Percentiles rank a stretch among this genome's conserved stretches.
phyloP scores from a whole-genome alignment of 2,329 filamentous ascomycete genomes.

The Calcarisporium arbuscula region DNA sequence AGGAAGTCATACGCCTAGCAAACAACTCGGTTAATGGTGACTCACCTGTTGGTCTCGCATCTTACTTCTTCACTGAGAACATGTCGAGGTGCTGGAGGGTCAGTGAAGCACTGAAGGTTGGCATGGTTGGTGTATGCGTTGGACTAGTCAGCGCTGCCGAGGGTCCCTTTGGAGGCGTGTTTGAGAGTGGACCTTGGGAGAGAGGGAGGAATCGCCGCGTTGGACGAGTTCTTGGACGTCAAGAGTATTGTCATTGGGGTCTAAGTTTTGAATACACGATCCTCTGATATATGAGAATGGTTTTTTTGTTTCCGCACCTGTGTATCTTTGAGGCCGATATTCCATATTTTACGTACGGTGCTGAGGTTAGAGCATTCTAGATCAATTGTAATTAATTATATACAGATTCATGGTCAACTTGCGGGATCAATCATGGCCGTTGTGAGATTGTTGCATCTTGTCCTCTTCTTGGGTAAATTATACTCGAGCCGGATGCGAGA shows the following conservation, averaged over 20 bases:
- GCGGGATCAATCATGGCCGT: too few species aligned
- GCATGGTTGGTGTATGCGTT: slow-evolving; percentile 61
- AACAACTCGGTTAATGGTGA: slow-evolving; percentile 62
- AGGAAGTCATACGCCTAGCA: slow-evolving; percentile 62
- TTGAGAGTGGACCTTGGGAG: slow-evolving; percentile 1
- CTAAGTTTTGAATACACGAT: too few species aligned
- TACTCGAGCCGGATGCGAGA: too few species aligned
- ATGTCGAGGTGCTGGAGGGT: slow-evolving; percentile 36
- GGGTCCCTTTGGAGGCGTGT: slow-evolving; percentile 2
- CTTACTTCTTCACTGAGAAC: slow-evolving; percentile 60
- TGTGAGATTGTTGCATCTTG: too few species aligned
- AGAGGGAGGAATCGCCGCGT: not conserved
- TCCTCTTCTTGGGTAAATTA: too few species aligned
- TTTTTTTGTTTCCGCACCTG: too few species aligned
- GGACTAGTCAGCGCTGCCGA: slow-evolving; percentile 26
- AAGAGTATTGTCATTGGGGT: slow-evolving; percentile 3
- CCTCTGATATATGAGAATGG: too few species aligned
- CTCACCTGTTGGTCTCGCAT: slow-evolving; percentile 64
- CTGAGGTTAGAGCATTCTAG: too few species aligned
- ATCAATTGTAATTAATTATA: too few species aligned
- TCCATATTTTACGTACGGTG: too few species aligned
- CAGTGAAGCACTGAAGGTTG: slow-evolving; percentile 50
- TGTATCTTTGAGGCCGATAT: too few species aligned
- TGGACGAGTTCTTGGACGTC: not conserved
- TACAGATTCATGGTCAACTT: too few species aligned